Conservation (phyloP, 2,329 filamentous ascomycete species). For the Exophiala viscosa region DNA sequence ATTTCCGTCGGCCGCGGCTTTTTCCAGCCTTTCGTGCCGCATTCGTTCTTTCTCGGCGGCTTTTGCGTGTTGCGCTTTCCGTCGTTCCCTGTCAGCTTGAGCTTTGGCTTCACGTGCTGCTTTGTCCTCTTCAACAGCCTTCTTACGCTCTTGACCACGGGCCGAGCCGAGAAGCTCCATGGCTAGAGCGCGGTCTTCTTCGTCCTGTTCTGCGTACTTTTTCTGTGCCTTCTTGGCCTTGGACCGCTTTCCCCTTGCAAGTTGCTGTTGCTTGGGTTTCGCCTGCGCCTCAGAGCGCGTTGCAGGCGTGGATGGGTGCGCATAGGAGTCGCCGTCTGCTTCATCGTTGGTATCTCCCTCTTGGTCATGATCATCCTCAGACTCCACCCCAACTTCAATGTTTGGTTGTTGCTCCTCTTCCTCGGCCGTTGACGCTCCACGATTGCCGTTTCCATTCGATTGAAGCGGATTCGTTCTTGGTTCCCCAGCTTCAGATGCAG, state of each 20-base stretch:
- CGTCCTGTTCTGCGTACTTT: conserved; percentile 88
- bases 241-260: conserved; percentile 33
- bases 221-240: conserved; percentile 59
- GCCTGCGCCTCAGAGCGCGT: conserved; percentile 25
- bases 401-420: conserved; percentile 28
- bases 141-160: conserved; percentile 61
- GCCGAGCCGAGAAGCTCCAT: conserved; percentile 80
- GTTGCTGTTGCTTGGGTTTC: conserved; percentile 20
- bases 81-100: conserved; percentile 68
- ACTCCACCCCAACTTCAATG: conserved; percentile 19
- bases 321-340: conserved; percentile 8
- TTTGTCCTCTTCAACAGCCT: conserved; percentile 63
- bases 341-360: conserved; percentile 1
- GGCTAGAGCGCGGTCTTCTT: conserved; percentile 81
- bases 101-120: conserved; percentile 67
- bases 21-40: conserved; percentile 70
- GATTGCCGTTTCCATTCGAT: neutral
- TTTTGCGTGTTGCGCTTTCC: conserved; percentile 73
- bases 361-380: conserved; percentile 4
- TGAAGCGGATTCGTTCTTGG: conserved; percentile 25
- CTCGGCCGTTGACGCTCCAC: conserved; percentile 33
- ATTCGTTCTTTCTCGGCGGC: conserved; percentile 61
- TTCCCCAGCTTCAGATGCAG: conserved; percentile 28
- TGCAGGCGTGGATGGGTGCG: conserved; percentile 19
- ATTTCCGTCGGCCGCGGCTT: conserved; percentile 53